Evolutionary conservation across 176 grass and related monocot species (phyloP), one percentile per base, ranked within the genome.

Genomic region (Bolboschoenus planiculmis): DNA sequence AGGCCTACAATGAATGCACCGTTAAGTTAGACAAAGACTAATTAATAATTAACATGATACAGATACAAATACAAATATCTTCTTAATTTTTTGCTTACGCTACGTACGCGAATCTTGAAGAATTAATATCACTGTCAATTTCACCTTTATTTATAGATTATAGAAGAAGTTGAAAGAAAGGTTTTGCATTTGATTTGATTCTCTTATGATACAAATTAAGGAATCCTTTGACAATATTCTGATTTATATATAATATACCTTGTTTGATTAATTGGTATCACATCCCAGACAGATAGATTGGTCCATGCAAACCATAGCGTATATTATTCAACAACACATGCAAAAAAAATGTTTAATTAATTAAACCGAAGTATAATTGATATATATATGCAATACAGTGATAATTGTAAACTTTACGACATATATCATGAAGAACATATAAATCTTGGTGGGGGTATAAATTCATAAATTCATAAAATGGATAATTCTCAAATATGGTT

Each of bases 41-140:
- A 59, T n/a, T n/a, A n/a, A n/a, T n/a, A n/a, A n/a, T n/a, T 13
- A 47, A 47, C 2, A 56, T n/a, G n/a, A n/a, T n/a, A 56, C 61
- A 63, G 1, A 63, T 15, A 35, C 13, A 16, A 64, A 64, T 35
- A 33, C 4, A 64, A 64, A 43, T 10, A 43, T 71, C 35, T 24
- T n/a, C n/a, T n/a, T n/a, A n/a, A n/a, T n/a, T n/a, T n/a, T n/a
- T 43, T 30, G 33, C 63, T 67, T 67, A 37, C 63, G 15, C 63
- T 36, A 67, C 33, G 31, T 16, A 50, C 13, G 39, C 47, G 33
- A 67, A 71, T 43, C 18, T 71, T 71, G 66, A 71, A 40, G 27
- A 63, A 57, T 53, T 56, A 64, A 68, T 68, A 68, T 68, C 65
- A 39, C 37, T 71, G 66, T 71, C 37, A 71, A 71, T 21, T 43